Evolutionary conservation across 306 rosid species (phyloP), one percentile per base, ranked within the genome.

Genomic region (Sophora flavescens): DNA sequence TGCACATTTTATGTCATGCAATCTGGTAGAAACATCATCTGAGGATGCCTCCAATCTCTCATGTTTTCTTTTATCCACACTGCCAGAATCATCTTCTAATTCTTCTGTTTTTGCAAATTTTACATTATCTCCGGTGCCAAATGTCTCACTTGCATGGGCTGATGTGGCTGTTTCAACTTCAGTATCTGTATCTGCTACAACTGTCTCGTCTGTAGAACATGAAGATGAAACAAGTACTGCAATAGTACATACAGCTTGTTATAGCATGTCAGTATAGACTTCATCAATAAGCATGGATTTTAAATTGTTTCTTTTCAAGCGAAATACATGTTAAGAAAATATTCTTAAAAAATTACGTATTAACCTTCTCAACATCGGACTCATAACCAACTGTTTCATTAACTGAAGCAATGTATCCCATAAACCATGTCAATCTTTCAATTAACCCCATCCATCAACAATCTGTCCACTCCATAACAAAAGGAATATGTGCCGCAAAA

Each of bases 171-270:
- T 87, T 87, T 93, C 98, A 14, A 30, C 89, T 85, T 90, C 98
- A 8, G 83, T 80, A 51, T 93, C 97, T 51, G 97, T 90, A 86
- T 92, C 97, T 63, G 91, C 93, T 47, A 94, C 97, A 53, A 91
- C 63, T 8, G 98, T 94, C 84, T 91, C 97, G 4, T 94, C 97
- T 13, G 97, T 88, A 50, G 97, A 91, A 87, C 97, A 90, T 44
- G 97, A 90, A 33, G 97, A 91, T 82, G 97, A 91, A 65, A 90
- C 89, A 68, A 84, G 74, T 68, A 89, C 98, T 91, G 91, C 94
- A 88, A 65, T 66, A 64, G 13, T 45, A 72, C 61, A 83, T 2
- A 52, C 22, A 79, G 47, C 68, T 65, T 74, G 80, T 45, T 74
- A 67, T 15, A 17, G 45, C 4, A 61, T 41, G 72, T 60, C 38